Evolutionary conservation across 2,329 filamentous ascomycete species (phyloP).

Genomic region (Pseudogymnoascus destructans): DNA sequence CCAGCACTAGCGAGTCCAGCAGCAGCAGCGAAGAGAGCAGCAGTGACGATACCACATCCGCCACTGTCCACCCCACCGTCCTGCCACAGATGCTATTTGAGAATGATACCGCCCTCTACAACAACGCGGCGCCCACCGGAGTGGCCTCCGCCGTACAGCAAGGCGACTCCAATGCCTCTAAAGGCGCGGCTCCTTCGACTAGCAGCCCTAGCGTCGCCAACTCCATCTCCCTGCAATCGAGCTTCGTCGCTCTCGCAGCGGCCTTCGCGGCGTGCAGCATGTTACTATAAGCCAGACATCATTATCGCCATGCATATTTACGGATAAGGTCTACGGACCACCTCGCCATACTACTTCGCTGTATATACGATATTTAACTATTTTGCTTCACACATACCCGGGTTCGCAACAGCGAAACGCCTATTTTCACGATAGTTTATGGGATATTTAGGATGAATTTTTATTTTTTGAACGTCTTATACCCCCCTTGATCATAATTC

Average conservation of each 20-base stretch:
- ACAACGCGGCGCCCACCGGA: neutral
- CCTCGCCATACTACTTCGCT: neutral
- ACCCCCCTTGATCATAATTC: neutral
- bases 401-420: neutral
- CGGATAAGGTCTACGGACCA: neutral
- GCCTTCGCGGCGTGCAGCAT: neutral
- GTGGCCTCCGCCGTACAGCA: neutral
- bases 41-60: neutral
- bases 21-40: neutral
- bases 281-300: neutral
- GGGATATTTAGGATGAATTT: neutral
- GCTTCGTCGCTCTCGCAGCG: neutral
- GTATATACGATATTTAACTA: neutral
- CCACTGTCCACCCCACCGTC: neutral
- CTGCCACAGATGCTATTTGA: neutral
- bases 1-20: neutral
- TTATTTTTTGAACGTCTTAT: constrained; percentile 1
- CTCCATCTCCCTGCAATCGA: neutral
- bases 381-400: constrained; percentile 1
- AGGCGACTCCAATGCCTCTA: neutral
- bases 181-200: neutral
- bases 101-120: neutral
- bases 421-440: neutral
- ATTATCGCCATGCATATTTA: neutral
- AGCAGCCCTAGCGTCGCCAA: neutral